Percentiles rank a stretch among this genome's conserved stretches.
Evolutionary conservation across 495 filamentous ascomycete species (phyloP).

Genomic region (Annulohypoxylon stygium): DNA sequence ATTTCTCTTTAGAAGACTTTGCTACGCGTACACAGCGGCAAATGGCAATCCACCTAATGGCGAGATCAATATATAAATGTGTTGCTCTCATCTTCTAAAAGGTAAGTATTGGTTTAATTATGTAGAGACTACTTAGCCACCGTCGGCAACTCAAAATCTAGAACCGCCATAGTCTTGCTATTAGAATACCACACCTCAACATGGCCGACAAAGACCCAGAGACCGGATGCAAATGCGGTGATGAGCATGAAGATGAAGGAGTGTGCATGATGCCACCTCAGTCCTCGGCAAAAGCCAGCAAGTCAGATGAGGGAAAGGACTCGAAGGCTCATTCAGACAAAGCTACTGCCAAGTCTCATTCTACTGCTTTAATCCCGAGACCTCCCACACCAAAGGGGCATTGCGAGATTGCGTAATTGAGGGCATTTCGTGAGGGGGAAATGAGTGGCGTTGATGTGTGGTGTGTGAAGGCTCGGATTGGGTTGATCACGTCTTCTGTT

Average conservation of each 20-base stretch:
- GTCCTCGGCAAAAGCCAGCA: not conserved
- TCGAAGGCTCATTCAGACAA: not conserved
- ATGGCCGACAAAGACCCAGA: not conserved
- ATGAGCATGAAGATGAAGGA: not conserved
- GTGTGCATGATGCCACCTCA: not conserved
- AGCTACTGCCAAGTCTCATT: not conserved
- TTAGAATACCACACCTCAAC: not conserved
- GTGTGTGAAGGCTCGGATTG: too few species aligned
- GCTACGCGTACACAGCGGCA: not conserved
- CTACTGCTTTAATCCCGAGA: not conserved
- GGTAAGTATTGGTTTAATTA: too few species aligned
- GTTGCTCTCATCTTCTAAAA: not conserved
- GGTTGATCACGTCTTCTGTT: too few species aligned
- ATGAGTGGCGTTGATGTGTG: not conserved
- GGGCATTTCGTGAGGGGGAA: not conserved
- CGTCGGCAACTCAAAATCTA: not conserved
- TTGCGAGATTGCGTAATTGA: too few species aligned
- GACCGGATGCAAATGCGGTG: not conserved
- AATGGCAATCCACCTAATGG: not conserved
- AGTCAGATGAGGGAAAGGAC: not conserved
- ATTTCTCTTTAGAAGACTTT: not conserved
- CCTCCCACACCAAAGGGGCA: too few species aligned
- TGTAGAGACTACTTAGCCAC: not conserved
- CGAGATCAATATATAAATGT: not conserved
- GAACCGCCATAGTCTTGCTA: not conserved